A percentile compares a stretch with the other conserved stretches of the same genome.
Conservation (phyloP, 2,329 filamentous ascomycete species). For the Curvularia eragrostidis region DNA sequence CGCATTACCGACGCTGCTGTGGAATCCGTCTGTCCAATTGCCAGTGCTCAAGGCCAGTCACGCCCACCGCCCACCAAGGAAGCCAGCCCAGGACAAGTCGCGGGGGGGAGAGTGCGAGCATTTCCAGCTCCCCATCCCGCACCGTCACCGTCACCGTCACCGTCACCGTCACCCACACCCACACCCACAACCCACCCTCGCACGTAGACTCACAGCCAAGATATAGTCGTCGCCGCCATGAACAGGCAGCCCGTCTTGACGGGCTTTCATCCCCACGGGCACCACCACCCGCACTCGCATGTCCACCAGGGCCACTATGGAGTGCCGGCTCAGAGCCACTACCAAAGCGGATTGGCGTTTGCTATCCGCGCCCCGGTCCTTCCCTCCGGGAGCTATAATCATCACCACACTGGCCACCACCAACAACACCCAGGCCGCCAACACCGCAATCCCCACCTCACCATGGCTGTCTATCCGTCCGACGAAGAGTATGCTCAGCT, state of each 20-base stretch:
- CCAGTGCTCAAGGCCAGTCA: slow-evolving; percentile 32
- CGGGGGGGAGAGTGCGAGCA: slow-evolving; percentile 16
- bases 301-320: slow-evolving; percentile 33
- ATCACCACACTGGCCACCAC: slow-evolving; percentile 43
- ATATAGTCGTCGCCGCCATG: slow-evolving; percentile 27
- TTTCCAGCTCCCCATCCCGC: slow-evolving; percentile 13
- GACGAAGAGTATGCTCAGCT: slow-evolving; percentile 66
- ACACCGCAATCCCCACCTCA: slow-evolving; percentile 37
- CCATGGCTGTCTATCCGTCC: slow-evolving; percentile 49
- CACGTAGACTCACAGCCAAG: neutral
- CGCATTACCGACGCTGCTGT: slow-evolving; percentile 45
- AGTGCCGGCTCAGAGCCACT: slow-evolving; percentile 32
- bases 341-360: slow-evolving; percentile 43
- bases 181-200: slow-evolving; percentile 13
- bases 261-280: slow-evolving; percentile 32
- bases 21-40: slow-evolving; percentile 43
- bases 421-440: slow-evolving; percentile 23
- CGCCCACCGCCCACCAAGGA: slow-evolving; percentile 26
- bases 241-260: slow-evolving; percentile 42
- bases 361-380: slow-evolving; percentile 48
- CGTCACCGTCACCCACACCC: slow-evolving; percentile 7
- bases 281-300: slow-evolving; percentile 18
- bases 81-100: slow-evolving; percentile 16
- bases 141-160: neutral
- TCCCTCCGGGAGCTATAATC: slow-evolving; percentile 43